Conservation (phyloP, 768 basidiomycete genomes). For the Lepiota venenata region DNA sequence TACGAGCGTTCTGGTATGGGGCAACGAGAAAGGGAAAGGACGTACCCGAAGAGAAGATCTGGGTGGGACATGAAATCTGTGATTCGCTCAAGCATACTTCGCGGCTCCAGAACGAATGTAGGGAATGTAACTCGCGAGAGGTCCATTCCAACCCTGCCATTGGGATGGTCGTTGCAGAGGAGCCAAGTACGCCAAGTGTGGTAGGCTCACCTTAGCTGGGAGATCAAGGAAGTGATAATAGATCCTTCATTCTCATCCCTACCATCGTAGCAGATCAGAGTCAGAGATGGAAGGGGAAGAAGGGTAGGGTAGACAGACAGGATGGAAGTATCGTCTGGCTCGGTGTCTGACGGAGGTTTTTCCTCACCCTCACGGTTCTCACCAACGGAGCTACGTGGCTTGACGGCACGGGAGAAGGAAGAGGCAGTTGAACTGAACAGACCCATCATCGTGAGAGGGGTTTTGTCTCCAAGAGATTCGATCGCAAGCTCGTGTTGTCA, state of each 20-base stretch:
- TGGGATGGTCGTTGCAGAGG: neutral
- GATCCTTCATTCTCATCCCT: conserved; percentile 95
- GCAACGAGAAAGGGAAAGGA: conserved; percentile 16
- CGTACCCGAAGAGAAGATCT: conserved; percentile 93
- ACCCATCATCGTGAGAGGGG: conserved; percentile 61
- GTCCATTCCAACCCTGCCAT: conserved; percentile 89
- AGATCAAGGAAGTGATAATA: conserved; percentile 81
- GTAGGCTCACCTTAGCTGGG: conserved; percentile 70
- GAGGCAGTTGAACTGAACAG: conserved; percentile 70
- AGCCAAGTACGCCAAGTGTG: conserved; percentile 8
- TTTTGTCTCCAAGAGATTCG: neutral
- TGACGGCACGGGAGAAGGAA: conserved; percentile 47
- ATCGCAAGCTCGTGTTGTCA: too few species aligned
- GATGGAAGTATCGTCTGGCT: conserved; percentile 88
- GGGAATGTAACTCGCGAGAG: conserved; percentile 92
- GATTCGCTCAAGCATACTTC: conserved; percentile 97
- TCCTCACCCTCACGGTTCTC: conserved; percentile 46
- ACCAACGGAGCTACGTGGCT: conserved; percentile 65
- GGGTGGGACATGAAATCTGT: conserved; percentile 99
- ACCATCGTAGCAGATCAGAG: conserved; percentile 27
- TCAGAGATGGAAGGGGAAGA: neutral
- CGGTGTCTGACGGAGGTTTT: conserved; percentile 75
- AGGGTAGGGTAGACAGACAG: conserved; percentile 46
- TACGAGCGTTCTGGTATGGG: neutral
- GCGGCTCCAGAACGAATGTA: conserved; percentile 93